Percentiles rank a stretch among this genome's conserved stretches.
Conservation (phyloP, 164 flowering plant species). For the Macadamia integrifolia region DNA sequence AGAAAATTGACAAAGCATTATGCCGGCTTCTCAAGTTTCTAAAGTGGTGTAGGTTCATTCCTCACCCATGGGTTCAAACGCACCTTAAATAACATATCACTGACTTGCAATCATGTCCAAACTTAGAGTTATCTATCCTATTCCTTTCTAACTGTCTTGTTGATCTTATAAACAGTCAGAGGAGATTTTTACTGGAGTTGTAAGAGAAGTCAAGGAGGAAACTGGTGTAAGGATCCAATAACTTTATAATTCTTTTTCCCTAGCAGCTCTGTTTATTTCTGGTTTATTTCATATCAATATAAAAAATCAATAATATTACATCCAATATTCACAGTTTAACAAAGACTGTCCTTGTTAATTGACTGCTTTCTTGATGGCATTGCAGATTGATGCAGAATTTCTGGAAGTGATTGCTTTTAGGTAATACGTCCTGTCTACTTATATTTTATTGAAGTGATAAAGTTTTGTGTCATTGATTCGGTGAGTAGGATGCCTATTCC, state of each 20-base stretch:
- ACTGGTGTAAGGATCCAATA: constrained; percentile 67
- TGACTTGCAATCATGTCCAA: too few relatives aligned
- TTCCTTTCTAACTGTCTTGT: not conserved
- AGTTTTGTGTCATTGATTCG: too few relatives aligned
- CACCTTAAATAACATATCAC: too few relatives aligned
- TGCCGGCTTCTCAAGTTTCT: too few relatives aligned
- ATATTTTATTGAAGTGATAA: not conserved
- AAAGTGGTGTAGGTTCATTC: too few relatives aligned
- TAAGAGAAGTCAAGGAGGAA: constrained; percentile 92
- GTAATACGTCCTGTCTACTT: constrained; percentile 25
- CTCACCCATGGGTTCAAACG: too few relatives aligned
- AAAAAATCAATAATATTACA: not conserved
- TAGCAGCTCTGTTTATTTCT: not conserved
- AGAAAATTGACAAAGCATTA: not conserved
- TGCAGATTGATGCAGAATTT: constrained; percentile 84
- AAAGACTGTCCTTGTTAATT: not conserved
- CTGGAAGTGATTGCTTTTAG: constrained; percentile 87
- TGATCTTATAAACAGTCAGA: constrained; percentile 49
- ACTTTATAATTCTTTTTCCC: not conserved
- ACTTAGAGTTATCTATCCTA: not conserved
- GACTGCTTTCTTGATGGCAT: not conserved
- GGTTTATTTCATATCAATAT: not conserved
- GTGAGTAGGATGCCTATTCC: too few relatives aligned
- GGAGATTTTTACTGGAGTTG: constrained; percentile 76
- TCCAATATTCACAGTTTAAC: not conserved